phyloP scores from a whole-genome alignment of 2,329 filamentous ascomycete genomes.

The Fusarium paranaense region DNA sequence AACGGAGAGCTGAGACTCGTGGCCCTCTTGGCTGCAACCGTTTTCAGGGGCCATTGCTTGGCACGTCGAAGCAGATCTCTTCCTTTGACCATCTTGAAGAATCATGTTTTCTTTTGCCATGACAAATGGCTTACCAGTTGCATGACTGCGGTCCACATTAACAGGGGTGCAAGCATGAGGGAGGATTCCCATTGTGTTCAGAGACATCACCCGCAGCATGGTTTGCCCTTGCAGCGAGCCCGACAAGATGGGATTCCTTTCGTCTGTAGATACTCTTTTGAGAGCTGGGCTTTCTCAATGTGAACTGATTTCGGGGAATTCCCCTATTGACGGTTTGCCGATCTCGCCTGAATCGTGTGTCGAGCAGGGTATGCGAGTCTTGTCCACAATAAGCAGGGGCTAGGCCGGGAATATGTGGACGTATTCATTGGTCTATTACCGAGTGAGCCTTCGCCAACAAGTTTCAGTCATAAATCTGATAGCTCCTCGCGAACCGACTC shows the following conservation, averaged over 20 bases:
- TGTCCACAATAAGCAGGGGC: slow-evolving; percentile 2
- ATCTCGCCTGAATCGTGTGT: slow-evolving; percentile 8
- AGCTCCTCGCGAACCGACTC: neutral
- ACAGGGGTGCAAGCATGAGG: neutral
- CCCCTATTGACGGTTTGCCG: neutral
- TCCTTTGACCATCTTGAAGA: neutral
- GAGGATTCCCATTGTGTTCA: neutral
- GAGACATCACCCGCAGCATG: neutral
- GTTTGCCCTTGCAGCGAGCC: neutral
- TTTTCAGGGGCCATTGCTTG: neutral
- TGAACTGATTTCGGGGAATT: neutral
- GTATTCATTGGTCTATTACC: neutral
- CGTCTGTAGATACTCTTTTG: neutral
- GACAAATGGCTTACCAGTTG: neutral
- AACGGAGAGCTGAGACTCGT: neutral
- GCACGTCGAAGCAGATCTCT: neutral
- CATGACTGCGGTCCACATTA: neutral
- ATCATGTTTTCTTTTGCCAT: slow-evolving; percentile 2
- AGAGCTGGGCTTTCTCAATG: neutral
- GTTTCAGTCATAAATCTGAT: neutral
- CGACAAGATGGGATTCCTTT: slow-evolving; percentile 8
- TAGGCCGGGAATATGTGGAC: neutral
- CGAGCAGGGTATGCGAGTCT: neutral
- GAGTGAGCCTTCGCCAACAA: neutral
- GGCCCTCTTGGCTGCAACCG: neutral